phyloP scores from a whole-genome alignment of 352 stramenopile species.

The Peronospora belbahrii region DNA sequence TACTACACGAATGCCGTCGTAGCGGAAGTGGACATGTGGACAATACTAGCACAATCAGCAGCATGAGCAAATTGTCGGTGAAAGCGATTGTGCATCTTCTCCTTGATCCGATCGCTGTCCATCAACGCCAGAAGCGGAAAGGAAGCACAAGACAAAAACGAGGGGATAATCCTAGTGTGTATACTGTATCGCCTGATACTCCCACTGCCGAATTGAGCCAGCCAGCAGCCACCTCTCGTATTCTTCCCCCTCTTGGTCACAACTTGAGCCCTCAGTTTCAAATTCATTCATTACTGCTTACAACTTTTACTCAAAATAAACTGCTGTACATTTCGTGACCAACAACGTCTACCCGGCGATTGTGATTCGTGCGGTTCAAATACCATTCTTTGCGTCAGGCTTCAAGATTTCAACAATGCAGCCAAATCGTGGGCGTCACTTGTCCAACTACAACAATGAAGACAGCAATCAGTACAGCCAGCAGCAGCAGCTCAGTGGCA shows the following conservation, averaged over 20 bases:
- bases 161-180: conserved; percentile 18
- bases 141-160: conserved; percentile 28
- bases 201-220: conserved; percentile 20
- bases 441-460: conserved; percentile 20
- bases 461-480: conserved; percentile 23
- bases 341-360: no score
- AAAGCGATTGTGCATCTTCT: conserved; percentile 26
- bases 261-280: conserved; percentile 30
- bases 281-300: conserved; percentile 33
- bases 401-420: conserved; percentile 36
- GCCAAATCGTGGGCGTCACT: conserved; percentile 22
- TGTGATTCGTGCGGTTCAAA: no score
- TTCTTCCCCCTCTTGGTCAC: conserved; percentile 2
- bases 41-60: conserved; percentile 19
- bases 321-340: no score
- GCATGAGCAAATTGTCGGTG: conserved; percentile 26
- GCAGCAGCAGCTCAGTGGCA: conserved; percentile 6
- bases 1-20: conserved; percentile 1
- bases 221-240: conserved; percentile 2
- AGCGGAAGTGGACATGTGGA: not conserved
- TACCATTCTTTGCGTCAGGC: conserved; percentile 24
- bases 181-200: conserved; percentile 26
- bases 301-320: not conserved
- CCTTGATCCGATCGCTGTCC: conserved; percentile 20
- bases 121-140: conserved; percentile 34